These are phyloP conservation scores for Pythium aquatile DNA, from an alignment of 352 stramenopile species.

Conservation along the genomic window DNA sequence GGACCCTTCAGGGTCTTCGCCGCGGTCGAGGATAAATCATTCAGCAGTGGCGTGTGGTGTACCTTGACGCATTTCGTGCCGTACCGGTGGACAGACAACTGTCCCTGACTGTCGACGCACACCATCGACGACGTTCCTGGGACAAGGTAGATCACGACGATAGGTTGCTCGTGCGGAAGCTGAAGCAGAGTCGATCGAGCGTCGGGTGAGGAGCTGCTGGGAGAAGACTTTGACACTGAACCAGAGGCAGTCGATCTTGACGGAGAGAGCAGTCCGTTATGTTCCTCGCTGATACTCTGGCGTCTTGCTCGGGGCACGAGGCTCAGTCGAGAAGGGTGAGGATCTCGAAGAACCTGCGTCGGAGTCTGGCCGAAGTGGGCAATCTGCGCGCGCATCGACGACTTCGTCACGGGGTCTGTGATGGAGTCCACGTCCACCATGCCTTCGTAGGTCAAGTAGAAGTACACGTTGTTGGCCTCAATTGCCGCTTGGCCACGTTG, in stretches of 20 bases:
- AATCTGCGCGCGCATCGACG: constrained; percentile 96
- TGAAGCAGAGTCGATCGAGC: constrained; percentile 27
- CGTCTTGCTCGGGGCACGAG: constrained; percentile 11
- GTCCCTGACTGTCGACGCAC: constrained; percentile 66
- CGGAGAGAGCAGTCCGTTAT: background rate
- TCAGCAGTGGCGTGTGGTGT: constrained; percentile 49
- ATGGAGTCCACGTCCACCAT: constrained; percentile 97
- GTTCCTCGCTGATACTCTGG: constrained; percentile 7
- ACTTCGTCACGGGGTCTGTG: constrained; percentile 90
- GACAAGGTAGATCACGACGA: constrained; percentile 52
- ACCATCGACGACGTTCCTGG: constrained; percentile 48
- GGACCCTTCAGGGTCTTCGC: constrained; percentile 44
- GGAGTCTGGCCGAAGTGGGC: constrained; percentile 98
- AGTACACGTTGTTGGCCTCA: constrained; percentile 97
- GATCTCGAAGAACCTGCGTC: constrained; percentile 93
- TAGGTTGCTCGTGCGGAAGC: constrained; percentile 62
- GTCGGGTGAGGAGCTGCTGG: constrained; percentile 4
- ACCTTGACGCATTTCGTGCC: constrained; percentile 49
- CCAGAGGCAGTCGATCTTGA: background rate
- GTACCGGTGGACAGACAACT: constrained; percentile 72
- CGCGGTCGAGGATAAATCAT: constrained; percentile 40
- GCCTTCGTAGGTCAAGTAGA: constrained; percentile 98
- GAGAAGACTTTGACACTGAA: background rate
- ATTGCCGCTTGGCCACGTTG: constrained; percentile 83
- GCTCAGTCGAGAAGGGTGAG: constrained; percentile 62